phyloP scores from a whole-genome alignment of 495 filamentous ascomycete genomes.

The Massariosphaeria phaeospora region DNA sequence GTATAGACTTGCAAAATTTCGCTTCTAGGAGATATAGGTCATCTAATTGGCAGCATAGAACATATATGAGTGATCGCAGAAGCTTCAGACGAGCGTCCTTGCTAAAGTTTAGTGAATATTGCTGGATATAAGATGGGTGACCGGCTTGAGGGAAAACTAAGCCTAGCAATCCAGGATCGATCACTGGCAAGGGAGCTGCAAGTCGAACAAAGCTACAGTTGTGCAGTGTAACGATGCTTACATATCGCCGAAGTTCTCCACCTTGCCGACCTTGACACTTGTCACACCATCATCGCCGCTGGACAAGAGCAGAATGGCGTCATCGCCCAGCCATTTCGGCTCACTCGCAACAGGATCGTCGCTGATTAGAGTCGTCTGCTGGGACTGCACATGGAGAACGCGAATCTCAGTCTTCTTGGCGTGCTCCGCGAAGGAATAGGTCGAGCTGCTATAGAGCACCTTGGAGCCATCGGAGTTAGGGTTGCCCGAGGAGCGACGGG shows the following conservation, averaged over 20 bases:
- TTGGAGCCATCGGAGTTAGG: constrained; percentile 68
- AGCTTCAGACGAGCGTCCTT: too few relatives aligned
- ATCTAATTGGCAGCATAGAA: too few relatives aligned
- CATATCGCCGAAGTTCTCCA: constrained; percentile 24
- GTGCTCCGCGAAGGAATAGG: constrained; percentile 81
- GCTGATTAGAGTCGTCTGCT: constrained; percentile 61
- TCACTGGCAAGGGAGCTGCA: too few relatives aligned
- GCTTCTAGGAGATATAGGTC: too few relatives aligned
- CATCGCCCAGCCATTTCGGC: constrained; percentile 69
- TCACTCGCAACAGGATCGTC: constrained; percentile 60
- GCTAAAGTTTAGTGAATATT: too few relatives aligned
- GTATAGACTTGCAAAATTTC: too few relatives aligned
- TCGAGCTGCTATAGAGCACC: constrained; percentile 66
- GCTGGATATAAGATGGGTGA: too few relatives aligned
- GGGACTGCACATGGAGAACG: constrained; percentile 64
- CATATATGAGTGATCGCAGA: too few relatives aligned
- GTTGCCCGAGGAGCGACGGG: constrained; percentile 68
- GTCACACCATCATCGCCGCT: constrained; percentile 63
- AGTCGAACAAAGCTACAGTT: background rate
- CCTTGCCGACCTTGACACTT: constrained; percentile 47
- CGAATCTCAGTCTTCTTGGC: constrained; percentile 69
- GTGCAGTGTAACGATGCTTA: background rate
- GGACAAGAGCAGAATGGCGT: constrained; percentile 60
- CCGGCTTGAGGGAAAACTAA: too few relatives aligned
- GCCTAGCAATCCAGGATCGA: too few relatives aligned